These are phyloP conservation scores for Leccinum rimulosum DNA, from an alignment of 768 basidiomycete genomes.

Conservation along the genomic window DNA sequence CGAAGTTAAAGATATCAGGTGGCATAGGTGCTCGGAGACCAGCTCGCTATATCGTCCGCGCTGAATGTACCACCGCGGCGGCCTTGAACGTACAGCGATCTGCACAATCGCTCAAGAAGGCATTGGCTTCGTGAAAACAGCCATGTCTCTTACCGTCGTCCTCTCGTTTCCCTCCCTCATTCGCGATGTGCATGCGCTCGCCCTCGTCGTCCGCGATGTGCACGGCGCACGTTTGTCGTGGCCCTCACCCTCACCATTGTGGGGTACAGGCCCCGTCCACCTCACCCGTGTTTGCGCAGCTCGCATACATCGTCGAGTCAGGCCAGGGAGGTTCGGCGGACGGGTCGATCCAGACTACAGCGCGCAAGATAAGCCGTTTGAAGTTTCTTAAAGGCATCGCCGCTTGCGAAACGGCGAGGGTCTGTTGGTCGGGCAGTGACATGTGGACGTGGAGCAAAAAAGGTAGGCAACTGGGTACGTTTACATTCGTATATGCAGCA, in stretches of 20 bases:
- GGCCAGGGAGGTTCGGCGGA: slow-evolving; percentile 47
- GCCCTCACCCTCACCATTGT: too few species aligned
- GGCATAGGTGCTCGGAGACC: slow-evolving; percentile 38
- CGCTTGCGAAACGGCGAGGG: slow-evolving; percentile 83
- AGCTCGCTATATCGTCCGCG: slow-evolving; percentile 36
- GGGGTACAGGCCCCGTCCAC: too few species aligned
- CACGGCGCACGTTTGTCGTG: too few species aligned
- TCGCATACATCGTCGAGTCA: slow-evolving; percentile 80
- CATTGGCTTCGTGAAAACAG: too few species aligned
- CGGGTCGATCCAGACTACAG: slow-evolving; percentile 72
- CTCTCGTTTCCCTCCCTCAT: too few species aligned
- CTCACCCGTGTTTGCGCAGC: slow-evolving; percentile 57
- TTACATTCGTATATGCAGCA: neutral
- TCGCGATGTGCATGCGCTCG: too few species aligned
- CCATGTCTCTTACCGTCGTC: too few species aligned
- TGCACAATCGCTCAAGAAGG: too few species aligned
- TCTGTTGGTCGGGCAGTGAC: slow-evolving; percentile 75
- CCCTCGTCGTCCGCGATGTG: too few species aligned
- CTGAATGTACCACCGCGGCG: too few species aligned
- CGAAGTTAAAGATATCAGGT: slow-evolving; percentile 44
- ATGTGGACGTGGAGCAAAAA: slow-evolving; percentile 95
- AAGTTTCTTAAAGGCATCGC: slow-evolving; percentile 77
- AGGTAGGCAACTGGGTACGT: slow-evolving; percentile 81
- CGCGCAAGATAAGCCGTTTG: slow-evolving; percentile 74
- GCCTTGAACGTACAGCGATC: too few species aligned